Conservation (phyloP, 208 protist species). For the Trypanosoma lewisi region DNA sequence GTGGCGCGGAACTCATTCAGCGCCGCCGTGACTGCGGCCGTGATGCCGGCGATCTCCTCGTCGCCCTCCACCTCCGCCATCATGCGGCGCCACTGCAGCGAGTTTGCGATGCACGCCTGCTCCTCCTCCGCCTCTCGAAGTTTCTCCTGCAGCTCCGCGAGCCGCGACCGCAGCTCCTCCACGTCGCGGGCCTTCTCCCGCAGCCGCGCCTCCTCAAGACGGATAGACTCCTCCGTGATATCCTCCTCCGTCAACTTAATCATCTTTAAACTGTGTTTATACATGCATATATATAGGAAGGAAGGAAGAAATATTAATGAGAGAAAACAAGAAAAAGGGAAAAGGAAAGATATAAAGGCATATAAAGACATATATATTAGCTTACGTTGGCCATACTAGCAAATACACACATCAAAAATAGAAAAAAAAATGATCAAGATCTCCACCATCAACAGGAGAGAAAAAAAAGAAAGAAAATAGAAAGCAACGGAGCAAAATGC, state of each 20-base stretch:
- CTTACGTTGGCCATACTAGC: too few relatives aligned
- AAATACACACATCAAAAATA: too few relatives aligned
- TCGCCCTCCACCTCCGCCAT: conserved; percentile 59
- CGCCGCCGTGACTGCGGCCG: conserved; percentile 27
- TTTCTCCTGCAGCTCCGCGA: conserved; percentile 59
- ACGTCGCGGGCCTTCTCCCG: conserved; percentile 48
- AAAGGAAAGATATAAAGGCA: not conserved
- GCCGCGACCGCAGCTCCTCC: conserved; percentile 45
- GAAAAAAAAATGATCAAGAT: conserved; percentile 3
- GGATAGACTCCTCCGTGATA: conserved; percentile 42
- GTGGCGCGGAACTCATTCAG: conserved; percentile 36
- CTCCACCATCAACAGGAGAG: too few relatives aligned
- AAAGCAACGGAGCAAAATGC: too few relatives aligned
- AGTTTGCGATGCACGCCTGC: conserved; percentile 52
- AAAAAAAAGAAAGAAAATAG: too few relatives aligned
- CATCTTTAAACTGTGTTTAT: not conserved
- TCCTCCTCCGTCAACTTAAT: conserved; percentile 35
- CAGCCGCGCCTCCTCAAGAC: conserved; percentile 32
- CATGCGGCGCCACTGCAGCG: conserved; percentile 81
- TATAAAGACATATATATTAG: too few relatives aligned
- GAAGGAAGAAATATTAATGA: conserved; percentile 1
- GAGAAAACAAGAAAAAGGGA: not conserved
- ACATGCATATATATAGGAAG: not conserved
- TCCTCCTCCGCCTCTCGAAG: conserved; percentile 65
- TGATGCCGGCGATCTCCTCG: conserved; percentile 38